Conservation (phyloP, 208 protist species). For the Wallacemonas sp. region DNA sequence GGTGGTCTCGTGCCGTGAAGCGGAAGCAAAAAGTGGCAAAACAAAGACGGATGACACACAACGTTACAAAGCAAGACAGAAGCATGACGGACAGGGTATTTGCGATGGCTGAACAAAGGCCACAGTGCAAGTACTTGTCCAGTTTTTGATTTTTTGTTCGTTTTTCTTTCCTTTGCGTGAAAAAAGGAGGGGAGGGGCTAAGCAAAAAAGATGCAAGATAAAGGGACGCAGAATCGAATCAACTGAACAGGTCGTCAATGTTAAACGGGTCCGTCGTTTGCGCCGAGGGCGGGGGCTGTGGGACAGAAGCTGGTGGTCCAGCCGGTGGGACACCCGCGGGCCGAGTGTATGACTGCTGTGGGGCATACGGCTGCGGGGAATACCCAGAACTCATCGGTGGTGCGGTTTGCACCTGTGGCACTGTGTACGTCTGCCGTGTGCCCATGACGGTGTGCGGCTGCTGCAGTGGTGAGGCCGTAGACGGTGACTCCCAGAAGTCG, state of each 20-base stretch:
- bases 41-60: constrained; percentile 9
- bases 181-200: not conserved
- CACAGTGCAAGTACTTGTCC: too few species aligned
- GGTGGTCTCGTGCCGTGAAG: too few species aligned
- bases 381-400: too few species aligned
- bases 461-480: not conserved
- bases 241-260: constrained; percentile 46
- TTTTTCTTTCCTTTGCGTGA: not conserved
- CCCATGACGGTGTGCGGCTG: too few species aligned
- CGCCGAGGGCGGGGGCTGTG: not conserved
- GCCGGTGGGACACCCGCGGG: not conserved
- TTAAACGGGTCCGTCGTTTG: constrained; percentile 14
- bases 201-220: not conserved
- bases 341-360: too few species aligned
- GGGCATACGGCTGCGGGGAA: too few species aligned
- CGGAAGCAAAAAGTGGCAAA: constrained; percentile 3
- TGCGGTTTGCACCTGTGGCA: too few species aligned
- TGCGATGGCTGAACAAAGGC: too few species aligned
- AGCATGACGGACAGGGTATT: constrained; percentile 2
- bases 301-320: not conserved
- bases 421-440: too few species aligned
- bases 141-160: not conserved
- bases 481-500: constrained; percentile 4
- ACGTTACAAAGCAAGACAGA: not conserved
- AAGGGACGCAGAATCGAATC: not conserved